phyloP scores from a whole-genome alignment of 2,329 filamentous ascomycete species.

The Fusarium burgessii region DNA sequence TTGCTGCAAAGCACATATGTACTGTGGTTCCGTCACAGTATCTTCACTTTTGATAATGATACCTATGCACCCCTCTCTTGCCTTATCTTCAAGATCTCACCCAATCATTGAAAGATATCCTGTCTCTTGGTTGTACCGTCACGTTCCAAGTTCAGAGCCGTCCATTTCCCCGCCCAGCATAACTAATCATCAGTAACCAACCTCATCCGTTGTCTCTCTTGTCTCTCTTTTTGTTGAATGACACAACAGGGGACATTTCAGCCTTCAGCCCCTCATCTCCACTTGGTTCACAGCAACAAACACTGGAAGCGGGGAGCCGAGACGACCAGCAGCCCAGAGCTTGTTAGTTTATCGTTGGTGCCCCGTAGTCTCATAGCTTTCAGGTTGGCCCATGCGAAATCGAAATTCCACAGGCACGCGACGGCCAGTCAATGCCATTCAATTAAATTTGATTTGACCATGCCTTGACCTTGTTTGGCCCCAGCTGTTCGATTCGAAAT shows the following conservation, averaged over 20 bases:
- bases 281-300: conserved; percentile 33
- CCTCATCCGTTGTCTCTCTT: conserved; percentile 17
- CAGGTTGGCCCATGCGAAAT: conserved; percentile 32
- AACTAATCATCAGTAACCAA: conserved; percentile 23
- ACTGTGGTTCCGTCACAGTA: conserved; percentile 10
- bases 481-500: conserved; percentile 10
- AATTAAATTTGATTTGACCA: conserved; percentile 26
- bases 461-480: conserved; percentile 1
- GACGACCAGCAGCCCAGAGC: conserved; percentile 30
- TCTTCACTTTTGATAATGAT: conserved; percentile 20
- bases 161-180: conserved; percentile 14
- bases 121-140: not conserved
- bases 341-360: conserved; percentile 41
- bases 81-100: conserved; percentile 26
- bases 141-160: conserved; percentile 5
- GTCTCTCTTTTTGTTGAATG: conserved; percentile 32
- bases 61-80: conserved; percentile 28
- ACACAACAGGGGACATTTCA: conserved; percentile 23
- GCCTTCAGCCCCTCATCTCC: conserved; percentile 30
- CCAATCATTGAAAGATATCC: conserved; percentile 25
- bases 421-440: conserved; percentile 20
- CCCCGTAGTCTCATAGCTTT: conserved; percentile 32
- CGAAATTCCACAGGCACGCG: conserved; percentile 26
- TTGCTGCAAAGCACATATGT: conserved; percentile 13
- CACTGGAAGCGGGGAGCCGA: conserved; percentile 40